Base-by-base conservation (phyloP, 2,329 filamentous ascomycete species). In the Ophiostoma sp. region DNA sequence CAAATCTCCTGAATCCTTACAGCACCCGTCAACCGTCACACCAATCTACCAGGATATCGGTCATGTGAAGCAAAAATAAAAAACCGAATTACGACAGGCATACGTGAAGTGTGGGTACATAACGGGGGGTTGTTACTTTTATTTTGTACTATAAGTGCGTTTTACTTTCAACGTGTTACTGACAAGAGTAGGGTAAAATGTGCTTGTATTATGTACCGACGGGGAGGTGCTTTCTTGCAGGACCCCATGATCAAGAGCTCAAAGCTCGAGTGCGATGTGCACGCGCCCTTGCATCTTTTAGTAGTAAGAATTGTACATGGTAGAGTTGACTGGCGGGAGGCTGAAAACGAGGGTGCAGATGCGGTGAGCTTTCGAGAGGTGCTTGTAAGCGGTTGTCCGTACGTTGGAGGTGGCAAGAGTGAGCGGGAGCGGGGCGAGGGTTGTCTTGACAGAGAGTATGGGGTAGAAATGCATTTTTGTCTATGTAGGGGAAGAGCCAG, bases 1-100 rank as follows among this genome's bases (percentile, higher is more conserved):
- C 27, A 31, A 31, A 44, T 44, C 52, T 57, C 52, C 52, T 27
- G 4, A 31, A 31, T 31, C 27, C 13, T 57, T 41, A 8, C 27
- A 64, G 15, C 57, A 62, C 66, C 33, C 60, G 41, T 60, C 69
- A 70, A 36, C 48, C 41, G 69, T 64, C 33, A 64, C 60, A 64
- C 33, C 70, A 71, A 69, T 71, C 52, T 31, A 67, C 70, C 67
- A 36, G 70, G 44, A 52, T 71, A n/a, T 62, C 27, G 54, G 70
- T 71, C 70, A 71, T 71, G 70, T 71, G 70, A 67, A 68, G 62
- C 27, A 68, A 69, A 69, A 71, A 69, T 68, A 66, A 33, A 54
- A 17, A 15, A 39, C 10, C 17, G 8, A 57, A 57, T 13, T 57
- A 57, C 23, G 23, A 68, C 41, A 68, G 44, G 67, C 36, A 57